These are phyloP conservation scores for Beauveria rudraprayagi DNA, from an alignment of 2,329 filamentous ascomycete species.

Conservation along the genomic window DNA sequence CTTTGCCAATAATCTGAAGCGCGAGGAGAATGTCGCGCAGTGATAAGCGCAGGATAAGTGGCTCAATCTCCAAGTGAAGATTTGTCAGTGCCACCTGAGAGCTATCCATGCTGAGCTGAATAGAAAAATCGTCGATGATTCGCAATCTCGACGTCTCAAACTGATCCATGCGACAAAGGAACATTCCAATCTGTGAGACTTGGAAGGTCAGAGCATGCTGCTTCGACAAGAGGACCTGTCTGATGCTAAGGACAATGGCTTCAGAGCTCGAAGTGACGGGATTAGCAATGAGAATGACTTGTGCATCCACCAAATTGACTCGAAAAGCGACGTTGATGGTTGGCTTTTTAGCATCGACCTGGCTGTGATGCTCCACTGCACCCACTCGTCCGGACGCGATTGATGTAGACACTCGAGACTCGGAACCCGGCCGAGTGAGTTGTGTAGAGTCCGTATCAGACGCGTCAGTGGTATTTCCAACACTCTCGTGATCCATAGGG, in stretches of 20 bases:
- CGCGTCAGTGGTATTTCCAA: conserved; percentile 48
- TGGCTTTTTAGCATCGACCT: conserved; percentile 13
- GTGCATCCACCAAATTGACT: conserved; percentile 90
- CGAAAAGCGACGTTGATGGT: conserved; percentile 76
- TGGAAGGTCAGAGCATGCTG: conserved; percentile 93
- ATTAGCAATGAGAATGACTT: conserved; percentile 93
- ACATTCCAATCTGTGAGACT: conserved; percentile 94
- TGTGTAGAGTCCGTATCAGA: conserved; percentile 53
- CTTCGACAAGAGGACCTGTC: conserved; percentile 85
- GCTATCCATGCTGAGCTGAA: conserved; percentile 79
- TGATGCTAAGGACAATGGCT: conserved; percentile 89
- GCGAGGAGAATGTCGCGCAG: conserved; percentile 90
- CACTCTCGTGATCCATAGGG: conserved; percentile 42
- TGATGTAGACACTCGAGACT: conserved; percentile 24
- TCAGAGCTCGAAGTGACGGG: conserved; percentile 84
- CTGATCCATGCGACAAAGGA: conserved; percentile 94
- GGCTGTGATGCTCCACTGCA: not conserved
- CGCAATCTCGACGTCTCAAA: conserved; percentile 86
- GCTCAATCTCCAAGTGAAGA: conserved; percentile 83
- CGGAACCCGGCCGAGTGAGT: conserved; percentile 32
- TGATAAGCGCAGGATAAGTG: conserved; percentile 81
- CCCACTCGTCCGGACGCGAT: conserved; percentile 16
- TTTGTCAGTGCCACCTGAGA: conserved; percentile 57
- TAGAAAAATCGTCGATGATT: conserved; percentile 93
- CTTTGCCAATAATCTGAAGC: conserved; percentile 84